Conservation (phyloP, 129 eudicot genomes). For the Artemisia tridentata region DNA sequence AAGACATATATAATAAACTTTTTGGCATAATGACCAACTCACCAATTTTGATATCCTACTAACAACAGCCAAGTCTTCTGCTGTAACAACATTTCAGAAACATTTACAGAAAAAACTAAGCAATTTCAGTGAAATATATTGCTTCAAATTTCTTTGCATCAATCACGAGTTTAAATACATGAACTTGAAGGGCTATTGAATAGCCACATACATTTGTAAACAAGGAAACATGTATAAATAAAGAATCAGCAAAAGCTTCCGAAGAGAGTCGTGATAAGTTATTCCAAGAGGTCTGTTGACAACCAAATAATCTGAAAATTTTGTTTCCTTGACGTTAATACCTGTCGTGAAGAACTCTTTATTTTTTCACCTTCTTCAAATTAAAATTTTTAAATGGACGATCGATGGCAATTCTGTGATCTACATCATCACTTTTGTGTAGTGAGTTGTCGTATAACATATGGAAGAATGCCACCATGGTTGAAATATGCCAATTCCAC, state of each 20-base stretch:
- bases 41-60: no score
- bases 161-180: not conserved
- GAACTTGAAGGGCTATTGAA: not conserved
- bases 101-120: not conserved
- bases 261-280: not conserved
- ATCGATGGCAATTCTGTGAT: constrained; percentile 1
- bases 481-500: constrained; percentile 68
- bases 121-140: not conserved
- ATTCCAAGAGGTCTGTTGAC: not conserved
- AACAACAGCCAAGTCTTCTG: no score
- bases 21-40: no score
- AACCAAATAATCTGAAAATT: not conserved
- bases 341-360: constrained; percentile 4
- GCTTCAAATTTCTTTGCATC: not conserved
- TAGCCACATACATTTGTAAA: not conserved
- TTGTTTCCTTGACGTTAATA: not conserved
- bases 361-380: constrained; percentile 1
- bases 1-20: no score
- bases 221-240: not conserved
- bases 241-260: not conserved
- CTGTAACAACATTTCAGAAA: no score
- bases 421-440: constrained; percentile 26
- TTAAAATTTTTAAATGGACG: constrained; percentile 5
- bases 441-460: constrained; percentile 49
- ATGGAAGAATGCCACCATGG: constrained; percentile 66